Base-by-base conservation (phyloP, 495 filamentous ascomycete species). In the Usnea hakonensis region DNA sequence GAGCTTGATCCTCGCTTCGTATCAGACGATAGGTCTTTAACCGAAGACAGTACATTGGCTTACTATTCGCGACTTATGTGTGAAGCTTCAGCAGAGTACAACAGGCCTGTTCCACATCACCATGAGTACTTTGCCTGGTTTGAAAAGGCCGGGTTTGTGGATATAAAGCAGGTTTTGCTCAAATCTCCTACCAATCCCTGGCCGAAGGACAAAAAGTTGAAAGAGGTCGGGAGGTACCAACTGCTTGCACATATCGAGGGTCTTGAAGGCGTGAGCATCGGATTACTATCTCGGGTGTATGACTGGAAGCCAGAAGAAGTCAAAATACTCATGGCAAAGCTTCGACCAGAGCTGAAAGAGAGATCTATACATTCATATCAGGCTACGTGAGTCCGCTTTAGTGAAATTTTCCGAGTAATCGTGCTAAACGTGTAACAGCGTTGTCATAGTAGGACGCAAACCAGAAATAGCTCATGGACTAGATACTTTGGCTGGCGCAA, bases 21-120 rank as follows among this genome's bases (percentile, higher is more conserved):
- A 58, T 86, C 82, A 65, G 86, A 89, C 64, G 86, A 89, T 61
- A 80, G 73, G 13, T 83, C 82, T 5, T 79, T 89, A 74, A 72
- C 77, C 50, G 72, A 72, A 33, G 75, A 78, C 40, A 73, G 73
- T 33, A 74, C 73, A 5, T 73, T 83, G 32, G 73, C 77, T 32
- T 77, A 80, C 57, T 88, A 84, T 82, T 71, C 77, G 35, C 70
- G 76, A 16, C 67, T 83, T 3, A 74, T 83, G 32, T 69, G 76
- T 44, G 73, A 76, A 5, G 78, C 80, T 0, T 77, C 79, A n/a
- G 72, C 73, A 57, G 64, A 71, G 5, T 72, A 78, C 28, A 75
- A 84, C 32, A 78, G 80, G 0, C 71, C 74, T 58, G 61, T 84
- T 19, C 84, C 83, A 35, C 69, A 76, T 0, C 75, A 85, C 28